phyloP scores from a whole-genome alignment of 2,329 filamentous ascomycete genomes.

The Cladobotryum mycophilum region DNA sequence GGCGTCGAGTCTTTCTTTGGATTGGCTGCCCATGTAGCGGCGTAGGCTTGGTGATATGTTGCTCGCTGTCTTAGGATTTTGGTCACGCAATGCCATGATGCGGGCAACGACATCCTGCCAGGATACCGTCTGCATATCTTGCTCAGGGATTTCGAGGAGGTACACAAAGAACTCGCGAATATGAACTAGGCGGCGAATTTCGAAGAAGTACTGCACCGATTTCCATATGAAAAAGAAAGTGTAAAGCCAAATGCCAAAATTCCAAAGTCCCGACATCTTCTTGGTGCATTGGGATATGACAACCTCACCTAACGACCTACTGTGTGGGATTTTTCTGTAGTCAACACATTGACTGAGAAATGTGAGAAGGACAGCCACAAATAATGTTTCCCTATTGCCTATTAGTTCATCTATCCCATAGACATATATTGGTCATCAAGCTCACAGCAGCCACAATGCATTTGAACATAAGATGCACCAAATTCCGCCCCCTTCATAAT shows the following conservation, averaged over 20 bases:
- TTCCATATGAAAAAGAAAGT: constrained; percentile 82
- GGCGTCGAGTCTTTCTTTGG: constrained; percentile 89
- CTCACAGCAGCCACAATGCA: constrained; percentile 65
- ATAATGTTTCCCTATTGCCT: constrained; percentile 61
- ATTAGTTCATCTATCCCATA: constrained; percentile 3
- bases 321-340: constrained; percentile 66
- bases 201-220: constrained; percentile 64
- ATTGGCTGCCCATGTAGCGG: constrained; percentile 69
- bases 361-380: constrained; percentile 75
- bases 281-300: constrained; percentile 68
- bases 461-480: constrained; percentile 76
- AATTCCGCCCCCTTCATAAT: constrained; percentile 76
- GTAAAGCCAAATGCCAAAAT: constrained; percentile 75
- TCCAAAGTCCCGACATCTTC: constrained; percentile 69
- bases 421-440: constrained; percentile 10
- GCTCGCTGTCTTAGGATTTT: constrained; percentile 72
- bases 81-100: constrained; percentile 75
- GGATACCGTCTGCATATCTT: constrained; percentile 88
- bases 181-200: constrained; percentile 64
- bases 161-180: constrained; percentile 83
- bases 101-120: constrained; percentile 88
- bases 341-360: constrained; percentile 83
- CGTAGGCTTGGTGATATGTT: constrained; percentile 47
- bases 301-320: constrained; percentile 47
- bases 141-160: constrained; percentile 71